Percentiles rank a stretch among this genome's conserved stretches.
Evolutionary conservation across 441 rosid species (phyloP).

Genomic region (Aquilaria agallochum): DNA sequence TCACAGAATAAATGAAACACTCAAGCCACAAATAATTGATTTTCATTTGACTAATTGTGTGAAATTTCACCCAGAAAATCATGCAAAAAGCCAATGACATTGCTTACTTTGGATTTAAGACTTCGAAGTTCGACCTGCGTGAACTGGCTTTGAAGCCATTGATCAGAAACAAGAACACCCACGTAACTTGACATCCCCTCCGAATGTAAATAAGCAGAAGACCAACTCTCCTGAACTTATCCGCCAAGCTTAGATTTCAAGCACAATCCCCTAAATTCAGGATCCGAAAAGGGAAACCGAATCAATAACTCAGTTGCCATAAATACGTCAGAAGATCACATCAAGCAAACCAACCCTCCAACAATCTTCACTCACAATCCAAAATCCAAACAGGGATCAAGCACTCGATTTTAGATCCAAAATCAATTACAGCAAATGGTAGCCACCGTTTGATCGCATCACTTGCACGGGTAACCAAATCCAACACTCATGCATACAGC

Average conservation of each 20-base stretch:
- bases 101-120: constrained; percentile 44
- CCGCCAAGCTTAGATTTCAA: constrained; percentile 11
- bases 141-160: constrained; percentile 56
- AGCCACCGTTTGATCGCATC: too few species aligned
- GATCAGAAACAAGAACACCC: constrained; percentile 51
- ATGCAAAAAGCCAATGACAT: not conserved
- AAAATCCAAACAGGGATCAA: constrained; percentile 2
- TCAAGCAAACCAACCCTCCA: not conserved
- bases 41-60: not conserved
- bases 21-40: not conserved
- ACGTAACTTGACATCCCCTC: constrained; percentile 48
- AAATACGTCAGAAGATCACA: too few species aligned
- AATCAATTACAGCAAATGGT: not conserved
- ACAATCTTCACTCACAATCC: constrained; percentile 16
- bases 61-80: not conserved
- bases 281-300: constrained; percentile 17
- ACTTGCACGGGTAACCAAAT: too few species aligned
- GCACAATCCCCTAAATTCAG: constrained; percentile 17
- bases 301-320: constrained; percentile 9
- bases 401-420: constrained; percentile 1
- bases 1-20: constrained; percentile 4
- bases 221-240: constrained; percentile 11
- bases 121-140: constrained; percentile 58
- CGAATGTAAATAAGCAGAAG: constrained; percentile 16
- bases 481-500: too few species aligned